These are phyloP conservation scores for Drechslerella dactyloides DNA, from an alignment of 2,329 filamentous ascomycete genomes.

Conservation along the genomic window DNA sequence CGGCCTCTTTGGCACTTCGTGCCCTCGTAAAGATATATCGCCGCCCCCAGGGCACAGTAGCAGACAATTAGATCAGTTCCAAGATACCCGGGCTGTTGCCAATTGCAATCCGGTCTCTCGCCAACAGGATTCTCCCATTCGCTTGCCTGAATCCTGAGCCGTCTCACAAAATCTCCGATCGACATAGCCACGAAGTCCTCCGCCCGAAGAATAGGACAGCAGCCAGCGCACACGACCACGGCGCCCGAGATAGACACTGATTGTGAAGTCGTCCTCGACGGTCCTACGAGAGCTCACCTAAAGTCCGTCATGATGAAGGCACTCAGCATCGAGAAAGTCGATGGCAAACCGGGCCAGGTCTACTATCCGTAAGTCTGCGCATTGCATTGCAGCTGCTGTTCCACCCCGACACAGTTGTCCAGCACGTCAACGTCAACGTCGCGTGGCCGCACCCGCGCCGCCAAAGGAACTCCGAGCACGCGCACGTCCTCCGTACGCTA, in stretches of 20 bases:
- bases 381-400: conserved; percentile 22
- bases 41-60: too few species aligned
- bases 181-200: conserved; percentile 7
- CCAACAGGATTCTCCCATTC: conserved; percentile 14
- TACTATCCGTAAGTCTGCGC: conserved; percentile 72
- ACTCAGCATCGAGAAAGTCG: conserved; percentile 71
- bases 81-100: too few species aligned
- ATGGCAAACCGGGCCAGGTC: conserved; percentile 85
- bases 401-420: conserved; percentile 41
- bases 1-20: too few species aligned
- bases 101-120: conserved; percentile 1
- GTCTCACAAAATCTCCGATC: conserved; percentile 50
- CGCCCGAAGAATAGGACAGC: too few species aligned
- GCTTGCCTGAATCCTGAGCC: conserved; percentile 27
- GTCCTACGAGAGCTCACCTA: conserved; percentile 34
- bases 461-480: conserved; percentile 20
- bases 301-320: conserved; percentile 61
- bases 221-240: neutral
- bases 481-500: too few species aligned
- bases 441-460: conserved; percentile 5
- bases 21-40: neutral
- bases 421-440: conserved; percentile 11
- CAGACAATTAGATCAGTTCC: too few species aligned
- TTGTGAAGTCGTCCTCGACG: too few species aligned
- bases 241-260: neutral